phyloP scores from a whole-genome alignment of 2,329 filamentous ascomycete genomes.

The Aspergillus pseudoterreus region DNA sequence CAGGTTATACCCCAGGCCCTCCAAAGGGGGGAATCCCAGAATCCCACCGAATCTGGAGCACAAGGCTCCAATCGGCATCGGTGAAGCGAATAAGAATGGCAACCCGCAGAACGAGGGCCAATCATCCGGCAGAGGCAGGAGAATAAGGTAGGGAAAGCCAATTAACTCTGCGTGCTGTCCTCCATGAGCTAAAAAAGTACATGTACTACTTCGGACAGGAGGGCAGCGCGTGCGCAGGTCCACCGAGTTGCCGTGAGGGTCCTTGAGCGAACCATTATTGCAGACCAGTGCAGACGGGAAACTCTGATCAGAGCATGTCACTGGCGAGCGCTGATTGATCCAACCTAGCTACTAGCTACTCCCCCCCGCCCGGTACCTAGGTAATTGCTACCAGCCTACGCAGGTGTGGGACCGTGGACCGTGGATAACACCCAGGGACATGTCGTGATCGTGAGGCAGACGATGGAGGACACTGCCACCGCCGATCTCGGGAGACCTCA shows the following conservation, averaged over 20 bases:
- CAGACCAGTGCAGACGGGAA: neutral
- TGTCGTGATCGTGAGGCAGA: conserved; percentile 9
- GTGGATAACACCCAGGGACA: conserved; percentile 4
- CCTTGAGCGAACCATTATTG: conserved; percentile 3
- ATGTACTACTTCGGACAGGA: neutral
- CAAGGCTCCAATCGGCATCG: conserved; percentile 1
- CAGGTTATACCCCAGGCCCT: no score
- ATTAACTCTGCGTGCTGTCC: conserved; percentile 4
- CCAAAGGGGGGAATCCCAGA: no score
- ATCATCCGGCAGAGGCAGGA: conserved; percentile 1
- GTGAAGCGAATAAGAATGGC: conserved; percentile 8
- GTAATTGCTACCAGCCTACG: neutral
- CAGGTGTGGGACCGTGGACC: conserved; percentile 7
- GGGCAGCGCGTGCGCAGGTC: neutral
- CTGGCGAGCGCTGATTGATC: neutral
- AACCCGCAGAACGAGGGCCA: conserved; percentile 2
- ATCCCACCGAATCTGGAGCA: neutral
- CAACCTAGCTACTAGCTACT: neutral
- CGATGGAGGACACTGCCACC: conserved; percentile 18
- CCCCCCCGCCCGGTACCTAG: neutral
- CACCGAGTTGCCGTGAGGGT: conserved; percentile 5
- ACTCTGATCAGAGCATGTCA: neutral
- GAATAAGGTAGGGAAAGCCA: neutral
- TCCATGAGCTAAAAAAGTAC: neutral
- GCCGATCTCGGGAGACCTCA: conserved; percentile 27